Percentiles rank a stretch among this genome's conserved stretches.
phyloP scores from a whole-genome alignment of 345 rosid species.

The Pistacia atlantica region DNA sequence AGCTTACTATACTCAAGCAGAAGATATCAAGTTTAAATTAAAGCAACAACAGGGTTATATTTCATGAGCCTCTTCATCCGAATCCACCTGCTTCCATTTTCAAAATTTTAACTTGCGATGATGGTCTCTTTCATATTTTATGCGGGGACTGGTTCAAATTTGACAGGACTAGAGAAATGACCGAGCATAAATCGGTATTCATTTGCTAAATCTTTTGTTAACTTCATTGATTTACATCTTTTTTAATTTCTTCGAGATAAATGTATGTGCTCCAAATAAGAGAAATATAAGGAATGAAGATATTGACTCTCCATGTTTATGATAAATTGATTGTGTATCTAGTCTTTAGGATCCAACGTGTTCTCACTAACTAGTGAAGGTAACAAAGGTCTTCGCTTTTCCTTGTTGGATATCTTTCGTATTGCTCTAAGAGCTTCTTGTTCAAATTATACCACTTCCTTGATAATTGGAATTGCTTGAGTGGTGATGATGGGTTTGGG shows the following conservation, averaged over 20 bases:
- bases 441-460: no score
- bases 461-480: no score
- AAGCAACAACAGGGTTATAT: constrained; percentile 63
- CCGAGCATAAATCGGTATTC: constrained; percentile 40
- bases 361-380: no score
- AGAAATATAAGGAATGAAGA: background rate
- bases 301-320: background rate
- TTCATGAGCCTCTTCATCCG: constrained; percentile 12
- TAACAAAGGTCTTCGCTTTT: no score
- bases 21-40: constrained; percentile 45
- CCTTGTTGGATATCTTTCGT: no score
- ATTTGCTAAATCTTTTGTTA: constrained; percentile 4
- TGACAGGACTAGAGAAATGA: constrained; percentile 23
- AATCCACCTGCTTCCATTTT: background rate
- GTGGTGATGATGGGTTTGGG: no score
- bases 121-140: constrained; percentile 18
- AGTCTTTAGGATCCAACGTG: no score
- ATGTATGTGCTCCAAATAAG: background rate
- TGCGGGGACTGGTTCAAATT: constrained; percentile 61
- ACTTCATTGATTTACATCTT: background rate
- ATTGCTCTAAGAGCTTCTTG: no score
- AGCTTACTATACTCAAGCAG: constrained; percentile 49
- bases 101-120: constrained; percentile 8
- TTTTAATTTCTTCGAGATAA: background rate
- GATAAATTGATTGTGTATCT: background rate